Percentiles rank a stretch among this genome's conserved stretches.
Evolutionary conservation across 331 rosid species (phyloP).

Genomic region (Acacia concinna): DNA sequence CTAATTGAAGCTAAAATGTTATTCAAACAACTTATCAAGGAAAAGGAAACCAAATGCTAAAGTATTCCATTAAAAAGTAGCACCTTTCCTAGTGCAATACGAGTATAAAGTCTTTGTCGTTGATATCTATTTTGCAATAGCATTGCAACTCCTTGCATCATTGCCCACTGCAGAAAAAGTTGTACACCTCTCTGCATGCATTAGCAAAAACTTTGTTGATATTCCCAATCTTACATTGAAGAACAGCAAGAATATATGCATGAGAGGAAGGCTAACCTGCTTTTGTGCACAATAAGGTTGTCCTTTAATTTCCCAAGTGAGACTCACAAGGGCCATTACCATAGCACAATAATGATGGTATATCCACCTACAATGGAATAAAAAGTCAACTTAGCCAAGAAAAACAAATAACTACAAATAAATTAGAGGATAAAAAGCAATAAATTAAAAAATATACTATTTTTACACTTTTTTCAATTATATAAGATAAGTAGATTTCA

Average conservation of each 20-base stretch:
- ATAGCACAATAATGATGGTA: slow-evolving; percentile 96
- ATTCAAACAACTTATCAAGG: slow-evolving; percentile 10
- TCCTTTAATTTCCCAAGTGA: slow-evolving; percentile 97
- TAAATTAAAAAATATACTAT: neutral
- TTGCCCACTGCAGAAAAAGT: slow-evolving; percentile 97
- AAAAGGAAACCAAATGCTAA: slow-evolving; percentile 1
- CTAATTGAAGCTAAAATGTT: slow-evolving; percentile 7
- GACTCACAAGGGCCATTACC: slow-evolving; percentile 97
- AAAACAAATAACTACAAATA: neutral
- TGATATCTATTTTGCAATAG: slow-evolving; percentile 97
- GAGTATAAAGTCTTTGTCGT: slow-evolving; percentile 96
- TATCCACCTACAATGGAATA: slow-evolving; percentile 81
- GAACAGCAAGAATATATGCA: slow-evolving; percentile 6
- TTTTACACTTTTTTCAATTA: neutral
- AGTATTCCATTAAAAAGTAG: slow-evolving; percentile 21
- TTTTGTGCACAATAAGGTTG: slow-evolving; percentile 83
- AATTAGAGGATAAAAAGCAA: neutral
- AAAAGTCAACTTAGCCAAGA: slow-evolving; percentile 26
- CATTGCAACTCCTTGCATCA: slow-evolving; percentile 99
- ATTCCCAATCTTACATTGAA: neutral
- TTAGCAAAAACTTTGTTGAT: slow-evolving; percentile 9
- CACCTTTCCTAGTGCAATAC: slow-evolving; percentile 99
- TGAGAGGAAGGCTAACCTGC: slow-evolving; percentile 56
- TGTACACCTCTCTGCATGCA: slow-evolving; percentile 86
- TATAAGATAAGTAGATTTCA: neutral